These are phyloP conservation scores for Mycena belliarum DNA, from an alignment of 768 basidiomycete genomes.

Conservation along the genomic window DNA sequence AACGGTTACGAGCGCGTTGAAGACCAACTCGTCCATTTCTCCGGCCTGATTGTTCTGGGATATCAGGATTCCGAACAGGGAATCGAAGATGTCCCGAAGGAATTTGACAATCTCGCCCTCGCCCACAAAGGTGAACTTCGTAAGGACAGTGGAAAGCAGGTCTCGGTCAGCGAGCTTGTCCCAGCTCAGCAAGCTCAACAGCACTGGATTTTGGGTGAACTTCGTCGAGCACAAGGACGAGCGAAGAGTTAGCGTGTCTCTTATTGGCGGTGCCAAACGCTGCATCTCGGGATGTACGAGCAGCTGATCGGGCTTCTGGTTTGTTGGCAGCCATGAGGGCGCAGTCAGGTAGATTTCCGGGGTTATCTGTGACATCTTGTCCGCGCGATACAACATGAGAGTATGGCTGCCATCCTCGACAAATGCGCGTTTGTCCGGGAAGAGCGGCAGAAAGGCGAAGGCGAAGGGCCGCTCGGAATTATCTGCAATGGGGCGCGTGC, in stretches of 20 bases:
- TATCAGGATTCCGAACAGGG: constrained; percentile 86
- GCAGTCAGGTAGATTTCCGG: constrained; percentile 73
- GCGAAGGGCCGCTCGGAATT: constrained; percentile 78
- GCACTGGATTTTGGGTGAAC: constrained; percentile 86
- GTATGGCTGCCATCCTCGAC: constrained; percentile 89
- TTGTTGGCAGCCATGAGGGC: constrained; percentile 57
- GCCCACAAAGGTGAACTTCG: constrained; percentile 87
- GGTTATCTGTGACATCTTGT: constrained; percentile 61
- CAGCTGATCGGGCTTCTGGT: constrained; percentile 63
- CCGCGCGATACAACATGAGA: constrained; percentile 81
- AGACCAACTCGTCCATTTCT: constrained; percentile 84
- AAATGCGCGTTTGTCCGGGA: constrained; percentile 73
- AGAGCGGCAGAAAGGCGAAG: constrained; percentile 89
- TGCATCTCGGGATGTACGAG: constrained; percentile 59
- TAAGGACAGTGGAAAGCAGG: constrained; percentile 67
- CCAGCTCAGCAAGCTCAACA: constrained; percentile 83
- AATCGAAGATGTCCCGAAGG: constrained; percentile 86
- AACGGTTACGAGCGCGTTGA: constrained; percentile 88
- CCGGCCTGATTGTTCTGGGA: constrained; percentile 72
- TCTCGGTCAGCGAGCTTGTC: constrained; percentile 66
- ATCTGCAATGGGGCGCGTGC: constrained; percentile 39
- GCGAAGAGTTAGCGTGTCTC: constrained; percentile 79
- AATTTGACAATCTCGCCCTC: constrained; percentile 96
- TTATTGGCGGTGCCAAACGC: constrained; percentile 65
- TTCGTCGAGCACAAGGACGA: constrained; percentile 91